Evolutionary conservation across 495 filamentous ascomycete genomes (phyloP).

Genomic region (Venustampulla echinocandica): DNA sequence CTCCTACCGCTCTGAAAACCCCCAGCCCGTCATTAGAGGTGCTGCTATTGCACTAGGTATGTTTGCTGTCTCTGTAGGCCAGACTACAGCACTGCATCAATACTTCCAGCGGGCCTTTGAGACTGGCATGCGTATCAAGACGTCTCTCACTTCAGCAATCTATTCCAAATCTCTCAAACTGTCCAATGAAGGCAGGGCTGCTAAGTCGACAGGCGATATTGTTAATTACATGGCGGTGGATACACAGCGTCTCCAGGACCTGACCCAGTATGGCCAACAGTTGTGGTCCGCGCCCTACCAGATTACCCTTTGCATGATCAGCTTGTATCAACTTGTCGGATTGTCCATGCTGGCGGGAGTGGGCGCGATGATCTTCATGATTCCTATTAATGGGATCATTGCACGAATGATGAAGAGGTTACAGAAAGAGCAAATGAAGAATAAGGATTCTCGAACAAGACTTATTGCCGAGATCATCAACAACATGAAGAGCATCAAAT

Average conservation of each 20-base stretch:
- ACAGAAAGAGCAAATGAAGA: constrained; percentile 97
- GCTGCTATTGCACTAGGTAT: constrained; percentile 84
- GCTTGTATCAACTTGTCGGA: constrained; percentile 88
- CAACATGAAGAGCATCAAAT: constrained; percentile 99
- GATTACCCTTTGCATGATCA: constrained; percentile 89
- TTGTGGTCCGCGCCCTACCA: constrained; percentile 96
- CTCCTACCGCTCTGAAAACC: constrained; percentile 51
- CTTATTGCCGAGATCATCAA: constrained; percentile 97
- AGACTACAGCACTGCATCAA: constrained; percentile 78
- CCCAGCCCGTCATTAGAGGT: constrained; percentile 70
- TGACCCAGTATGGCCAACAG: constrained; percentile 92
- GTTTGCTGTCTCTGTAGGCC: constrained; percentile 78
- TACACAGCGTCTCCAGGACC: constrained; percentile 85
- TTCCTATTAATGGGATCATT: constrained; percentile 90
- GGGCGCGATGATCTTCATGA: constrained; percentile 93
- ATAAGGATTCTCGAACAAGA: constrained; percentile 89
- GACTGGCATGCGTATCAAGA: constrained; percentile 93
- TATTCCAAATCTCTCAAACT: constrained; percentile 85
- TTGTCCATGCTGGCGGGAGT: constrained; percentile 95
- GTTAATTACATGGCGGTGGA: constrained; percentile 99
- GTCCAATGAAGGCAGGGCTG: constrained; percentile 84
- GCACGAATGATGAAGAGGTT: constrained; percentile 88
- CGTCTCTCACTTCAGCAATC: constrained; percentile 78
- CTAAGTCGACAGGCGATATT: constrained; percentile 94
- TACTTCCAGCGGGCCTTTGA: constrained; percentile 95